Evolutionary conservation across 306 rosid genomes (phyloP).

Genomic region (Fragaria vesca): DNA sequence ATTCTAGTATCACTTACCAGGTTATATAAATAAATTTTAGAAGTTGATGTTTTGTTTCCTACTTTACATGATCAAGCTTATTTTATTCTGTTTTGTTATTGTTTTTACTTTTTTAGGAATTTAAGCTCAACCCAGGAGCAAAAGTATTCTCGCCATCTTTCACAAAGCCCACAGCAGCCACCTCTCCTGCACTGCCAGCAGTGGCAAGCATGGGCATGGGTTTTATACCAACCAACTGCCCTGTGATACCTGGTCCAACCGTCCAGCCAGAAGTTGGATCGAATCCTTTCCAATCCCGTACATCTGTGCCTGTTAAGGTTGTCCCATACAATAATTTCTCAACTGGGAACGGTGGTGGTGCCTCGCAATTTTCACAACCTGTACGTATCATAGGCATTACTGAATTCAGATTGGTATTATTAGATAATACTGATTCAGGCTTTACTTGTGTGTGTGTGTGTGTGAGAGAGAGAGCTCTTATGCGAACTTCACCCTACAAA

Average conservation of each 20-base stretch:
- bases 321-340: conserved; percentile 58
- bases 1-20: conserved; percentile 9
- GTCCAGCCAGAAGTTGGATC: conserved; percentile 61
- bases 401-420: not conserved
- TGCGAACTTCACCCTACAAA: not conserved
- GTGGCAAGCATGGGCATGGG: conserved; percentile 44
- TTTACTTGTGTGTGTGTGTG: not conserved
- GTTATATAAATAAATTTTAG: conserved; percentile 12
- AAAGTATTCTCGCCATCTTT: conserved; percentile 75
- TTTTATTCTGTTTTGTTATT: conserved; percentile 18
- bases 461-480: not conserved
- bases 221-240: conserved; percentile 60
- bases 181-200: conserved; percentile 43
- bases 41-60: conserved; percentile 9
- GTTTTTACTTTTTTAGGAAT: conserved; percentile 45
- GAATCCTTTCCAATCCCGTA: conserved; percentile 44
- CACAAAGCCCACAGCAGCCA: conserved; percentile 37
- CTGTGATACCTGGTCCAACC: conserved; percentile 44
- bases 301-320: conserved; percentile 62
- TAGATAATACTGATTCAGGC: not conserved
- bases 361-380: conserved; percentile 70
- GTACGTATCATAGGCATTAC: conserved; percentile 40
- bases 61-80: conserved; percentile 3
- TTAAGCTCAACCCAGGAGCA: conserved; percentile 92
- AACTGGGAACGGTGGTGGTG: conserved; percentile 57